Base-by-base conservation (phyloP, 192 early-diverging fungal species). In the Coemansia biformis region DNA sequence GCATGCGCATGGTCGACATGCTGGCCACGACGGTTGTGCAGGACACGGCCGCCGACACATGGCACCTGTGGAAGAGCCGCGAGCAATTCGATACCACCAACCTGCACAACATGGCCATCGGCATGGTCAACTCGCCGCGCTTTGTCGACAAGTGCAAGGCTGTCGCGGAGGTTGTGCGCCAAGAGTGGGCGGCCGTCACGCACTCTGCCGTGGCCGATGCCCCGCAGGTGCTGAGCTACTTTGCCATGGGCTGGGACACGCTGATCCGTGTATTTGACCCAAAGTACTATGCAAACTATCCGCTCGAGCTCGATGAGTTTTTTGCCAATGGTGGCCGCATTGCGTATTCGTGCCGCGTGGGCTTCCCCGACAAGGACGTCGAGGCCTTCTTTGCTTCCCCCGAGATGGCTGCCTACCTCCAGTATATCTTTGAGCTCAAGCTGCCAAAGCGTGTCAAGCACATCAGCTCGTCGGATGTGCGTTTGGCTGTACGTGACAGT, bases 171-270 rank as follows among this genome's bases (percentile, higher is more conserved):
- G 28, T 51, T 16, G 57, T 65, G 21, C 46, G 26, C 24, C 19
- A 31, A 14, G 56, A 56, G 51, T 59, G 51, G 57, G 21, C 15
- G 32, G 15, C 18, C n/a, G 17, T n/a, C 36, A 28, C n/a, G 22
- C 40, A 29, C 17, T 37, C 15, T 10, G 5, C 2, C 8, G 30
- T 1, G 6, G 35, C 38, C 18, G 29, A 18, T n/a, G 13, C 31
- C 16, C 60, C 51, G 9, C 35, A 35, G 8, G 64, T 70, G 13
- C 32, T 61, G 28, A 55, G 59, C 51, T 68, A 79, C 30, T 91
- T 86, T 67, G 80, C 88, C 46, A 71, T 91, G 78, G 88, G 88
- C n/a, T 81, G 75, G 53, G 88, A 91, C 54, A 89, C 88, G 9
- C 58, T 91, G 44, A 80, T 79, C 12, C 78, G 88, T 23, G 73